phyloP scores from a whole-genome alignment of 306 rosid genomes.

The Senna siamea region DNA sequence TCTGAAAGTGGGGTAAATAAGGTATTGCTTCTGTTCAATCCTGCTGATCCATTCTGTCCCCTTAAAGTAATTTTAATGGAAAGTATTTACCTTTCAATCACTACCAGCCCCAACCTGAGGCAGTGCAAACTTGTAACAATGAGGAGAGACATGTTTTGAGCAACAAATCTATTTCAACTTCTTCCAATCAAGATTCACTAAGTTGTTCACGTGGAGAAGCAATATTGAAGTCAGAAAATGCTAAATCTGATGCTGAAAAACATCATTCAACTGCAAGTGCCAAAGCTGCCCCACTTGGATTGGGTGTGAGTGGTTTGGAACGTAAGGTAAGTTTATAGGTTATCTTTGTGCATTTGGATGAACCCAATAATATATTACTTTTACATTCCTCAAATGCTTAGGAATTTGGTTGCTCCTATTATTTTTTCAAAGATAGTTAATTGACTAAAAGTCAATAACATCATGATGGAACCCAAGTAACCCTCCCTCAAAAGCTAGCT shows the following conservation, averaged over 20 bases:
- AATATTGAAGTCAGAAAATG: constrained; percentile 43
- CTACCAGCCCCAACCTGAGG: constrained; percentile 44
- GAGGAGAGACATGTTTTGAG: constrained; percentile 52
- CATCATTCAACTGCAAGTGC: constrained; percentile 49
- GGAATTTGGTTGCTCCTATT: constrained; percentile 1
- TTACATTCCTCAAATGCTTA: neutral
- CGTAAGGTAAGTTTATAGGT: constrained; percentile 63
- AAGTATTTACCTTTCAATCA: constrained; percentile 34
- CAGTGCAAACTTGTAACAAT: constrained; percentile 41
- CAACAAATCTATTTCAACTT: constrained; percentile 51
- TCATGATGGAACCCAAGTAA: no score
- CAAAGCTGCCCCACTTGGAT: constrained; percentile 81
- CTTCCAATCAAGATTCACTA: constrained; percentile 50
- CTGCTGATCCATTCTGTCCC: constrained; percentile 11
- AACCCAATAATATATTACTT: neutral
- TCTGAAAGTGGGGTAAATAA: constrained; percentile 52
- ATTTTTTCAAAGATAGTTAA: neutral
- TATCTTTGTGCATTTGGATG: constrained; percentile 20
- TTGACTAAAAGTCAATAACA: neutral
- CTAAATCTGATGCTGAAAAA: constrained; percentile 50
- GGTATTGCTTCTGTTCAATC: constrained; percentile 47
- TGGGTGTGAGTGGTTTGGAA: constrained; percentile 81
- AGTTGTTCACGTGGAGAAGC: constrained; percentile 57
- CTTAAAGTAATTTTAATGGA: constrained; percentile 6
- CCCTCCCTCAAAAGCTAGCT: no score